phyloP scores from a whole-genome alignment of 805 yeast species.

The Saturnispora serradocipensis region DNA sequence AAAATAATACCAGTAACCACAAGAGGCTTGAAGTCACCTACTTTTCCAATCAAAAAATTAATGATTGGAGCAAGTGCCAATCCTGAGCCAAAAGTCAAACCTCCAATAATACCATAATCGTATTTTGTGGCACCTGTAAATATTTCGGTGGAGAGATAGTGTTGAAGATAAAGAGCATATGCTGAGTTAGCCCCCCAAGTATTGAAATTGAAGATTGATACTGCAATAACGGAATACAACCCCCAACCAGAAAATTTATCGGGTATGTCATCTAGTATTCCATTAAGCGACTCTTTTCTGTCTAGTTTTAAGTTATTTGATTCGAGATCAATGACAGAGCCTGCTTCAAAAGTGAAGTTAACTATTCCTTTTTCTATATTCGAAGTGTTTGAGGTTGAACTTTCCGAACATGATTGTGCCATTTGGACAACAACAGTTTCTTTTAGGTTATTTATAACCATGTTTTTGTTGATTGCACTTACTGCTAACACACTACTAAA shows the following conservation, averaged over 20 bases:
- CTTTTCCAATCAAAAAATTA: conserved; percentile 25
- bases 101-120: conserved; percentile 62
- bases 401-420: background rate
- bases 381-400: background rate
- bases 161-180: conserved; percentile 53
- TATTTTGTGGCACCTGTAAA: conserved; percentile 47
- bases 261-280: conserved; percentile 27
- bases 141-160: conserved; percentile 39
- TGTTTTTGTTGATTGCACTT: background rate
- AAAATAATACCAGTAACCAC: conserved; percentile 38
- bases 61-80: conserved; percentile 39
- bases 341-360: background rate
- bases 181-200: conserved; percentile 72
- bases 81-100: conserved; percentile 52
- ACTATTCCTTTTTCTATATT: background rate
- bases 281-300: conserved; percentile 5
- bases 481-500: no score
- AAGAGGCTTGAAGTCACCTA: conserved; percentile 30
- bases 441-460: background rate
- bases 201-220: conserved; percentile 41
- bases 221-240: conserved; percentile 35
- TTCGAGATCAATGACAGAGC: background rate
- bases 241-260: conserved; percentile 72
- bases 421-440: background rate
- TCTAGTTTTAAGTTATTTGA: background rate